Evolutionary conservation across 495 filamentous ascomycete genomes (phyloP).

Genomic region (Jackrogersella multiformis): DNA sequence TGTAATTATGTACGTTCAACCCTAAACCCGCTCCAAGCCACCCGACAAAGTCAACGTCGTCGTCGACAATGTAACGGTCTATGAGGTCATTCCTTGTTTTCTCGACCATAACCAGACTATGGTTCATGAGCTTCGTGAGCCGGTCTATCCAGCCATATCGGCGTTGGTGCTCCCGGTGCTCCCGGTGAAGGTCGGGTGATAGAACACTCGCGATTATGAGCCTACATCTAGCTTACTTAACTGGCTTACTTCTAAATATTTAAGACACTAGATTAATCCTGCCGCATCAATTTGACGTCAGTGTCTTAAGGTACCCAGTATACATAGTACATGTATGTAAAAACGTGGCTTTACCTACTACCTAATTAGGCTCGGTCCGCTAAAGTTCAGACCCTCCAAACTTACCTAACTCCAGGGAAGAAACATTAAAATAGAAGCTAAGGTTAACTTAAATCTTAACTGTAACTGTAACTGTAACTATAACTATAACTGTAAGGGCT

Average conservation of each 20-base stretch:
- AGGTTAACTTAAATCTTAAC: constrained; percentile 11
- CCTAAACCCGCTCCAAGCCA: constrained; percentile 30
- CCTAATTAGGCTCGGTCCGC: constrained; percentile 28
- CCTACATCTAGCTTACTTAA: neutral
- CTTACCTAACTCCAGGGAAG: neutral
- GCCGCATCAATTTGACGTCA: constrained; percentile 8
- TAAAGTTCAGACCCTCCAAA: constrained; percentile 7
- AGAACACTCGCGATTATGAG: neutral
- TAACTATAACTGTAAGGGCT: neutral
- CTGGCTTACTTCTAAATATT: neutral
- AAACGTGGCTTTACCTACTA: constrained; percentile 6
- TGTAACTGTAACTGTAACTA: too few species aligned
- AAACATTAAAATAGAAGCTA: constrained; percentile 28
- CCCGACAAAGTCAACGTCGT: constrained; percentile 1
- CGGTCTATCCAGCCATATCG: neutral
- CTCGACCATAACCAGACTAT: constrained; percentile 19
- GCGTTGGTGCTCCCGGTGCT: constrained; percentile 16
- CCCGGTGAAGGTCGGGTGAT: constrained; percentile 13
- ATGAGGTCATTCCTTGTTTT: constrained; percentile 19
- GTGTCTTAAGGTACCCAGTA: neutral
- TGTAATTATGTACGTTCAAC: constrained; percentile 8
- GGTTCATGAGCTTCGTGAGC: neutral
- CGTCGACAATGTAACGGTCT: constrained; percentile 14
- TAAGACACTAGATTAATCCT: neutral
- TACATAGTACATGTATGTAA: neutral